phyloP scores from a whole-genome alignment of 2,329 filamentous ascomycete species.

The Diaporthe velutina region DNA sequence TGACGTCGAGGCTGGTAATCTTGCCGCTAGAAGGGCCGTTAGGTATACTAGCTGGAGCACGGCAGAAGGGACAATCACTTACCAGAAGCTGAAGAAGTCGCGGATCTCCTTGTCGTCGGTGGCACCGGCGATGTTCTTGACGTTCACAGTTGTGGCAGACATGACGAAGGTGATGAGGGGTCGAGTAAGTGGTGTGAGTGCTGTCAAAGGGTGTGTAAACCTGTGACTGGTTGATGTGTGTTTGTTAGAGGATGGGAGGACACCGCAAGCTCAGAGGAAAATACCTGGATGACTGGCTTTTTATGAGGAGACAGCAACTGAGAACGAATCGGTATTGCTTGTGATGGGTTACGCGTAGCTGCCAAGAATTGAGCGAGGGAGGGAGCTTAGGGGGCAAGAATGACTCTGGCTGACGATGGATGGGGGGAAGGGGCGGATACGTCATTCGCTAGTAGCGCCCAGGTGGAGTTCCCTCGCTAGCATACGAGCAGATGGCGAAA shows the following conservation, averaged over 20 bases:
- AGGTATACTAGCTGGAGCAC: neutral
- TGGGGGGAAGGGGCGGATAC: conserved; percentile 11
- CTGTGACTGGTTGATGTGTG: conserved; percentile 16
- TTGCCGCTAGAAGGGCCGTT: conserved; percentile 76
- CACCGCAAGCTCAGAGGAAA: neutral
- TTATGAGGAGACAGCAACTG: conserved; percentile 1
- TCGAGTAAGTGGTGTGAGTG: conserved; percentile 4
- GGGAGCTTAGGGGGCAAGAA: conserved; percentile 9
- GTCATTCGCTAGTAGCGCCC: conserved; percentile 18
- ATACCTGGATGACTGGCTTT: conserved; percentile 1
- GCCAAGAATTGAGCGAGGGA: conserved; percentile 23
- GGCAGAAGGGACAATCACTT: conserved; percentile 50
- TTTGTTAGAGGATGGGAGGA: neutral
- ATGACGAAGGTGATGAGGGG: conserved; percentile 53
- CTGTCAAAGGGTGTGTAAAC: neutral
- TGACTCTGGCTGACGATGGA: conserved; percentile 24
- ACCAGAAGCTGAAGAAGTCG: conserved; percentile 98
- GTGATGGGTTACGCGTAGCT: conserved; percentile 20
- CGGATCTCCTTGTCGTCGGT: conserved; percentile 92
- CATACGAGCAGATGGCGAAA: neutral
- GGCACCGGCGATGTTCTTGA: conserved; percentile 86
- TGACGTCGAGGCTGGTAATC: conserved; percentile 86
- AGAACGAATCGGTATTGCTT: conserved; percentile 6
- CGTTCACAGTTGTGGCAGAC: conserved; percentile 79
- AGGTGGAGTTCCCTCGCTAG: conserved; percentile 17